Percentiles rank a stretch among this genome's conserved stretches.
Evolutionary conservation across 345 rosid species (phyloP).

Genomic region (Eutrema yunnanense): DNA sequence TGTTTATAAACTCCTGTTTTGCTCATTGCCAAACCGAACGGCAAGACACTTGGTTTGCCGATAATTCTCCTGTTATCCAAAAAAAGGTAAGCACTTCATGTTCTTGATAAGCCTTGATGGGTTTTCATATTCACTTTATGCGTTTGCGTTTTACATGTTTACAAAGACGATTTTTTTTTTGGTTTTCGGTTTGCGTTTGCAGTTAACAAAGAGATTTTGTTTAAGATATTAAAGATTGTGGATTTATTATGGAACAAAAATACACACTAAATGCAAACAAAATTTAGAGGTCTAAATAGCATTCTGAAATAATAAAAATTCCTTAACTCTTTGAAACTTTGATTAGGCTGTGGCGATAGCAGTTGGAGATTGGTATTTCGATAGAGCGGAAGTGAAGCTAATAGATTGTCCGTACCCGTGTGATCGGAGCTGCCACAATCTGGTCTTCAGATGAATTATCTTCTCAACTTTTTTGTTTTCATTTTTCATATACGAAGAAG

Average conservation of each 20-base stretch:
- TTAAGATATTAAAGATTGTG: too few relatives aligned
- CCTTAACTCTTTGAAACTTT: background rate
- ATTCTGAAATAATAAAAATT: too few relatives aligned
- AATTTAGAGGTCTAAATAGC: too few relatives aligned
- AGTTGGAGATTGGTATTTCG: slow-evolving; percentile 96
- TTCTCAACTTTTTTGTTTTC: background rate
- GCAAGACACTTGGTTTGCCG: slow-evolving; percentile 91
- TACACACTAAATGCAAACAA: too few relatives aligned
- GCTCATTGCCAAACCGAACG: slow-evolving; percentile 96
- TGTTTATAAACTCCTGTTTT: slow-evolving; percentile 90
- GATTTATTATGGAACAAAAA: too few relatives aligned
- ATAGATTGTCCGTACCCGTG: slow-evolving; percentile 93
- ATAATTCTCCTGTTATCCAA: slow-evolving; percentile 63
- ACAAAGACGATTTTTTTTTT: too few relatives aligned
- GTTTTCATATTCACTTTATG: background rate
- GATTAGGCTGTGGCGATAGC: slow-evolving; percentile 77
- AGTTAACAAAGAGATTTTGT: background rate
- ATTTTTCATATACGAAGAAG: background rate
- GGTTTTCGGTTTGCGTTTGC: background rate
- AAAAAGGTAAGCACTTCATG: slow-evolving; percentile 48
- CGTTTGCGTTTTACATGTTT: background rate
- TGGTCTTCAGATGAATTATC: slow-evolving; percentile 55
- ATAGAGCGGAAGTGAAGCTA: slow-evolving; percentile 49
- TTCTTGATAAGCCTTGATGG: background rate
- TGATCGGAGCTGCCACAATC: slow-evolving; percentile 85